Evolutionary conservation across 352 stramenopile genomes (phyloP), one percentile per base, ranked within the genome.

Genomic region (Phytophthora megakarya): DNA sequence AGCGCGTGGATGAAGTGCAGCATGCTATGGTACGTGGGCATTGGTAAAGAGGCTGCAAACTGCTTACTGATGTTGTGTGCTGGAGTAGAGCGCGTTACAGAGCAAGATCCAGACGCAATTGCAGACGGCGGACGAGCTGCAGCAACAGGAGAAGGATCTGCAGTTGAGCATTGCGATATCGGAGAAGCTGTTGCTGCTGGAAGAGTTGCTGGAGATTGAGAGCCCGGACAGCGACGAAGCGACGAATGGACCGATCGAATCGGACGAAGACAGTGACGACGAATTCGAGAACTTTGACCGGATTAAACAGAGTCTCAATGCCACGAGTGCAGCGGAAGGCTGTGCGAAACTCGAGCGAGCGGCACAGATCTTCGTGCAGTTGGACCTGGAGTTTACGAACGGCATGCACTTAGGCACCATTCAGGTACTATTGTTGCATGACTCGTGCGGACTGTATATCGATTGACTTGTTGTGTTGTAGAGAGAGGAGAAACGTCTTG

Each of bases 321-420:
- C 81, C 2, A 56, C 45, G 13, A 89, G 56, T 62, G 69, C 69
- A 0, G 70, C 72, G 7, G 84, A 95, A 57, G 73, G 63, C 15
- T 95, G 86, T 35, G 86, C 86, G 19, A 83, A 76, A 30, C 71
- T 96, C 10, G 88, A 96, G 53, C 83, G 86, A 1, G 83, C 83
- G 11, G 81, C 86, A 11, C 81, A 87, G 28, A 72, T 90, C 21
- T 76, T 93, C n/a, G 65, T 96, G 13, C 75, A 90, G 22, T 42
- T 96, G 26, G 82, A 94, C 53, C 68, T 91, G 18, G 84, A 93
- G 60, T 91, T 95, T 48, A 70, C 80, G 25, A 79, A 88, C 39
- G 83, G 79, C 23, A 73, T 85, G 9, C 84, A 93, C 42, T 76
- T 96, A 35, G 64, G 61, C 5, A 80, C 66, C 1, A 78, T 95